A percentile compares a stretch with the other conserved stretches of the same genome.
Evolutionary conservation across 2,329 filamentous ascomycete genomes (phyloP).

Genomic region (Myriosclerotinia scirpicola): DNA sequence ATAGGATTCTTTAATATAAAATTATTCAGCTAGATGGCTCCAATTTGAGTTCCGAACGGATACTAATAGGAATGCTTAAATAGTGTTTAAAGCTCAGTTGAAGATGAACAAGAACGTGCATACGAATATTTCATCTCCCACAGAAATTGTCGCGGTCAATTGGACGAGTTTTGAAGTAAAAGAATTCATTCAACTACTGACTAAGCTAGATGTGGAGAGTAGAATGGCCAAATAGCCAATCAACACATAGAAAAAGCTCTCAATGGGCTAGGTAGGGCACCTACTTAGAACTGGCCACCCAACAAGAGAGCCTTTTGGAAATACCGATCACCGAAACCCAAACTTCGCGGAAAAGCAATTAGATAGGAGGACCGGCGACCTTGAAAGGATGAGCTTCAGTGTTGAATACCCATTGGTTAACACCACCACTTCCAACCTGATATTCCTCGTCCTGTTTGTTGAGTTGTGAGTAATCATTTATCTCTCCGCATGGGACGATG

Average conservation of each 20-base stretch:
- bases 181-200: not conserved
- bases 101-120: too few species aligned
- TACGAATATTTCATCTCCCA: too few species aligned
- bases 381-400: conserved; percentile 64
- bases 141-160: too few species aligned
- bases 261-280: not conserved
- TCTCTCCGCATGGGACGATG: not conserved
- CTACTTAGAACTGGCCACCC: not conserved
- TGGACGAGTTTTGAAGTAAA: not conserved
- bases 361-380: conserved; percentile 42
- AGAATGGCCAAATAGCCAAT: not conserved
- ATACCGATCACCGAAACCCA: not conserved
- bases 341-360: not conserved
- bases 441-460: conserved; percentile 45
- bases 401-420: conserved; percentile 61
- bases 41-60: too few species aligned
- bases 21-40: too few species aligned
- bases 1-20: too few species aligned
- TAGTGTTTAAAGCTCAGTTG: too few species aligned
- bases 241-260: not conserved
- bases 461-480: conserved; percentile 24
- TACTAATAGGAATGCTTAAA: too few species aligned
- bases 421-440: conserved; percentile 52
- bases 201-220: not conserved
- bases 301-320: not conserved